Base-by-base conservation (phyloP, 1,139 yeast genomes). In the Nakaseomyces glabratus region DNA sequence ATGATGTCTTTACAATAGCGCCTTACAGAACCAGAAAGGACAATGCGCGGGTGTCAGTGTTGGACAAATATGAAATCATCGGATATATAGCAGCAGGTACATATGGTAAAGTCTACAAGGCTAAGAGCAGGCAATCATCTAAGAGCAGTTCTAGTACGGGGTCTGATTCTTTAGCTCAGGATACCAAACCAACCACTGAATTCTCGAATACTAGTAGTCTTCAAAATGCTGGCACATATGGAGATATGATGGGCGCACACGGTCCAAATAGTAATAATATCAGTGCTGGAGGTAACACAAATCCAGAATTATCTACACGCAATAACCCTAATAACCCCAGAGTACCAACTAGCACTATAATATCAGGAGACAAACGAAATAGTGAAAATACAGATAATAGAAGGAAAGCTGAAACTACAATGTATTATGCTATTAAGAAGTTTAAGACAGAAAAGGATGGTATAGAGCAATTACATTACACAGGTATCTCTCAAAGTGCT, bases 51-150 rank as follows among this genome's bases (percentile, higher is more conserved):
- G 69, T 73, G 28, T 76, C 84, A 4, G 95, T 90, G 2, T 62
- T 85, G 19, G 77, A 81, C 31, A 80, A 80, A 46, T 90, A 88
- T 58, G 88, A 81, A 43, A 81, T 93, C 42, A 63, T 85, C 20
- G 99, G 99, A 0, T 90, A 90, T 58, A 93, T 90, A 42, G 98
- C 98, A 0, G 95, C 98, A 1, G 99, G 99, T 24, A 90, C 99
- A 0, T 90, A 90, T 58, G 99, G 99, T 37, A 77, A 93, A 45
- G 99, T 90, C 19, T 93, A 86, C 63, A 90, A 90, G 56, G 97
- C 97, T 11, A 72, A 70, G 44, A 63, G 69, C 19, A 66, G 65
- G 47, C 25, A 16, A 16, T 12, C 26, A 4, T 22, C 33, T 16
- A 21, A 21, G 10, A 17, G 13, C 19, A 18, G 6, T 7, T 11